Evolutionary conservation across 2,329 filamentous ascomycete genomes (phyloP).

Genomic region (Colletotrichum gloeosporioides): DNA sequence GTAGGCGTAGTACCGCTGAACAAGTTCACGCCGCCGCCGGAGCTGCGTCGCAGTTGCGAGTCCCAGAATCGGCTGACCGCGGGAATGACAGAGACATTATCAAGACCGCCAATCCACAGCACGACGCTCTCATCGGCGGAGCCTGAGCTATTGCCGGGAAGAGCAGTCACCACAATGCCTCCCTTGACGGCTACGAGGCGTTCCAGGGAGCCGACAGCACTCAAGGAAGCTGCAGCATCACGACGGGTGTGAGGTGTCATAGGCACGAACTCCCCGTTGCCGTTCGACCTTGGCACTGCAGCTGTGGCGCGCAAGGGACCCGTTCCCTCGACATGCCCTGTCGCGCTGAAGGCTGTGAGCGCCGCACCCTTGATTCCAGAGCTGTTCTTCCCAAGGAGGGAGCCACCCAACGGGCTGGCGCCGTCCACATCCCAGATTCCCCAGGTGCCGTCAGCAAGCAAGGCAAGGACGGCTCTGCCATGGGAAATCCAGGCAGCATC

Average conservation of each 20-base stretch:
- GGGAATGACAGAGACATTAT: conserved; percentile 63
- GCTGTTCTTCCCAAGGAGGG: conserved; percentile 55
- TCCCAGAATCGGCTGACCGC: conserved; percentile 64
- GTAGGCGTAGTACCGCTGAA: conserved; percentile 61
- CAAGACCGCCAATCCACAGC: conserved; percentile 61
- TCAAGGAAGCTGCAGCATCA: conserved; percentile 53
- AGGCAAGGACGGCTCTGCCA: conserved; percentile 62
- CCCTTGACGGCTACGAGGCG: conserved; percentile 57
- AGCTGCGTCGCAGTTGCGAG: conserved; percentile 57
- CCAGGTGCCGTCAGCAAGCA: conserved; percentile 70
- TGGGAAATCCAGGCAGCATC: conserved; percentile 67
- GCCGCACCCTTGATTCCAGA: conserved; percentile 62
- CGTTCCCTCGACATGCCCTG: conserved; percentile 66
- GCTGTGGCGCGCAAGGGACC: conserved; percentile 50
- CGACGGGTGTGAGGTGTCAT: conserved; percentile 69
- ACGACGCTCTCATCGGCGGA: conserved; percentile 59
- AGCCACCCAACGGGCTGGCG: conserved; percentile 51
- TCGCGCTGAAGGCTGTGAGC: conserved; percentile 61
- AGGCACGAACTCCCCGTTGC: conserved; percentile 61
- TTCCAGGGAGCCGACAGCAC: conserved; percentile 50
- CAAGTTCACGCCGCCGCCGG: conserved; percentile 57
- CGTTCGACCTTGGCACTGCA: conserved; percentile 1
- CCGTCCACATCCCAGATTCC: conserved; percentile 72
- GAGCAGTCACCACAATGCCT: conserved; percentile 54
- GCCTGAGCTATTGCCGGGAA: conserved; percentile 45